Percentiles rank a stretch among this genome's conserved stretches.
Evolutionary conservation across 2,329 filamentous ascomycete species (phyloP).

Genomic region (Aspergillus hortae): DNA sequence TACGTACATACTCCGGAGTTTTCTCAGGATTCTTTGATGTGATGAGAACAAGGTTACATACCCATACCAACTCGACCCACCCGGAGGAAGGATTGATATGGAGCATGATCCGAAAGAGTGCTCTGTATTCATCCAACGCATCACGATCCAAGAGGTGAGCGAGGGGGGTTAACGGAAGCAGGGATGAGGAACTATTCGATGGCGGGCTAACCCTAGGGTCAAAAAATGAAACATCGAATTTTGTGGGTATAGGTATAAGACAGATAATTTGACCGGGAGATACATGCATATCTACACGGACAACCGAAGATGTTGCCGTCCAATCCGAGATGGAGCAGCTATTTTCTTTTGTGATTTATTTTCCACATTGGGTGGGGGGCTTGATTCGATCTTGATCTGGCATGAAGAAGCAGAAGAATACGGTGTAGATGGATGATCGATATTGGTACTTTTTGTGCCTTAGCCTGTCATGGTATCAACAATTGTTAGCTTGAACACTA

Average conservation of each 20-base stretch:
- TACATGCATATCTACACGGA: neutral
- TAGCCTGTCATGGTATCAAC: neutral
- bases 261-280: neutral
- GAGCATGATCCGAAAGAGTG: neutral
- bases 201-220: neutral
- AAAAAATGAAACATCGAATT: neutral
- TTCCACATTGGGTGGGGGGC: neutral
- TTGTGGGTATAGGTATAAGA: neutral
- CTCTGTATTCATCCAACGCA: neutral
- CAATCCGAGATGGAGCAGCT: neutral
- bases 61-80: slow-evolving; percentile 17
- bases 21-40: neutral
- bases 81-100: slow-evolving; percentile 7
- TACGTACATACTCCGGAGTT: neutral
- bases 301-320: neutral
- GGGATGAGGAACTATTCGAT: neutral
- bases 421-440: neutral
- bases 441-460: neutral
- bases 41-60: slow-evolving; percentile 14
- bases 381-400: neutral
- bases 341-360: neutral
- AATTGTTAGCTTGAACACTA: neutral
- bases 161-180: neutral
- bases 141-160: neutral
- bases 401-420: neutral